Percentiles rank a stretch among this genome's conserved stretches.
Conservation (phyloP, 345 rosid species). For the Cardamine chenopodiifolia region DNA sequence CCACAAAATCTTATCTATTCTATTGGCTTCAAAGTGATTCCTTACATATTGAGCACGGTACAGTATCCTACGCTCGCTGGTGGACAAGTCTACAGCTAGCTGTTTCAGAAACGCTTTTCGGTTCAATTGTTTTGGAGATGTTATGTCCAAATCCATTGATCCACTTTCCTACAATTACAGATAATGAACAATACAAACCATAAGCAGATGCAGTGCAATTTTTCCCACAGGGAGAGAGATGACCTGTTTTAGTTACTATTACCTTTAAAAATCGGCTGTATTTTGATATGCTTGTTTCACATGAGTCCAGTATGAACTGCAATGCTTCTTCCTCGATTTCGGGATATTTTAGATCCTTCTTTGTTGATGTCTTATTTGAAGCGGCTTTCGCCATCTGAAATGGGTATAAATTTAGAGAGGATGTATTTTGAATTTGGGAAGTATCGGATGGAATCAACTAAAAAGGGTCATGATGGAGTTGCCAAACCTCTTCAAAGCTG, state of each 20-base stretch:
- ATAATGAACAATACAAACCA: slow-evolving; percentile 45
- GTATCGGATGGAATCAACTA: neutral
- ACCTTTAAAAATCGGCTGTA: slow-evolving; percentile 90
- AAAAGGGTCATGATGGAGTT: slow-evolving; percentile 4
- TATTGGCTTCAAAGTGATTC: slow-evolving; percentile 1
- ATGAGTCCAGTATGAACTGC: slow-evolving; percentile 73
- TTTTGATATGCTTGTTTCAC: slow-evolving; percentile 87
- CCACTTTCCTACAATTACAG: slow-evolving; percentile 67
- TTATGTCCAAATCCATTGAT: slow-evolving; percentile 91
- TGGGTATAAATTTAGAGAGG: slow-evolving; percentile 20
- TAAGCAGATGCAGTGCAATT: slow-evolving; percentile 47
- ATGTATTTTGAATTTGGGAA: neutral
- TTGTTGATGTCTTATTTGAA: slow-evolving; percentile 61
- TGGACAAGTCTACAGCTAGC: slow-evolving; percentile 88
- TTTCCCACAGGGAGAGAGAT: neutral
- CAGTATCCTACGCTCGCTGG: slow-evolving; percentile 82
- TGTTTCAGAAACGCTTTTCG: slow-evolving; percentile 86
- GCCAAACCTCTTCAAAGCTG: slow-evolving; percentile 78
- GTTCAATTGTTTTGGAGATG: slow-evolving; percentile 91
- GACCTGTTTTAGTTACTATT: neutral
- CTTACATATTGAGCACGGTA: slow-evolving; percentile 92
- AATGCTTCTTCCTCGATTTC: slow-evolving; percentile 79
- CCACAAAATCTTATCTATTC: neutral
- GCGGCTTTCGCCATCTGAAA: slow-evolving; percentile 93
- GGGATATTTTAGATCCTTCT: slow-evolving; percentile 63